Base-by-base conservation (phyloP, 257 asterid genomes). In the Oldenlandia corymbosa region DNA sequence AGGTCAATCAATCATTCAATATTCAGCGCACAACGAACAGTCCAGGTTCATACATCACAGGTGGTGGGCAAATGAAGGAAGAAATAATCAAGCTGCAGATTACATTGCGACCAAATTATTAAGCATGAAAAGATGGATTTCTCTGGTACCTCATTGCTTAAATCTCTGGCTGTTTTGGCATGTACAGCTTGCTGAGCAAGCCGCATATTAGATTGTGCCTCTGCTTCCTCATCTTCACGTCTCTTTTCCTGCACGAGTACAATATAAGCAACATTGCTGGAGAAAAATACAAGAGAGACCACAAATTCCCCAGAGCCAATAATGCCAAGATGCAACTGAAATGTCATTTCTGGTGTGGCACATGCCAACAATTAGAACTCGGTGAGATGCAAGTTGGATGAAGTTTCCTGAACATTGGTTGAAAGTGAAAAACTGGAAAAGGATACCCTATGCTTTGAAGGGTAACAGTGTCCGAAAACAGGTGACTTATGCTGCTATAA, bases 181-280 rank as follows among this genome's bases (percentile, higher is more conserved):
- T 85, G 86, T 72, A 81, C 85, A 64, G 87, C 94, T 68, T 85
- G 87, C 77, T 83, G 90, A 68, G 81, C 84, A 28, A 82, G 87
- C 71, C 76, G 84, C 72, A 81, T 41, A 56, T 64, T 80, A 53
- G 60, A 52, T 41, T 64, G 87, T 65, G 91, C 95, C 75, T 91
- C 95, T 21, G 79, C 84, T 79, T 88, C 95, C 84, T 88, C 98
- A 68, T 75, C 80, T 72, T 86, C 84, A 60, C 86, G 85, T 72
- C 72, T 82, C 73, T 84, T 77, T 74, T 91, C 97, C 98, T 91
- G 82, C 50, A 58, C 71, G 26, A 31, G 71, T 68, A 65, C 41
- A 42, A 41, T 24, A 65, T 52, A n/a, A 49, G 53, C 48, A 41
- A 52, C 39, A 23, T 5, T 43, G 20, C 59, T 20, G 43, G 47